These are phyloP conservation scores for Ceratobasidium sp. DNA, from an alignment of 1,284 basidiomycete species.

Conservation along the genomic window DNA sequence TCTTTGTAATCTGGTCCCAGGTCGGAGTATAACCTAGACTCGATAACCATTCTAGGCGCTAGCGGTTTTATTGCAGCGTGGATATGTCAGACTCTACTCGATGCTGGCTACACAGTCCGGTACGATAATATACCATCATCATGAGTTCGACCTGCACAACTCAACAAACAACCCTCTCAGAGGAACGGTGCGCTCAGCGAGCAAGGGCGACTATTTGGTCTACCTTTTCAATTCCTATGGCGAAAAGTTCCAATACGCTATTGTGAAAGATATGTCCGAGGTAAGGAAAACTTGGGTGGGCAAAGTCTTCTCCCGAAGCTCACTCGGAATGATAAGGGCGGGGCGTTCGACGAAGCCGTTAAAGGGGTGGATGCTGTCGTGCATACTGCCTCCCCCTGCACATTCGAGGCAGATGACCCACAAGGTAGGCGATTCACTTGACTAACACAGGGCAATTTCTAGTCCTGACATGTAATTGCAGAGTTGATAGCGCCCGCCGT, in stretches of 20 bases:
- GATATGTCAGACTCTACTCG: constrained; percentile 44
- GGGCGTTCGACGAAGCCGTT: constrained; percentile 55
- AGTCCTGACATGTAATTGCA: constrained; percentile 43
- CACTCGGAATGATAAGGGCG: constrained; percentile 17
- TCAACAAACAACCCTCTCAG: constrained; percentile 9
- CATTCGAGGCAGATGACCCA: constrained; percentile 56
- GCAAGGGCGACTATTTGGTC: constrained; percentile 58
- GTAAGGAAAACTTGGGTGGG: constrained; percentile 17
- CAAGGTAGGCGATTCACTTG: constrained; percentile 53
- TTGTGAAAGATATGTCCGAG: constrained; percentile 62
- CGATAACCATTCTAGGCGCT: constrained; percentile 23
- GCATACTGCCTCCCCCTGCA: constrained; percentile 54
- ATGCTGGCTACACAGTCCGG: constrained; percentile 47
- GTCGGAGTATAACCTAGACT: not conserved
- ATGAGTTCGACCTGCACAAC: not conserved
- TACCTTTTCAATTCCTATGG: constrained; percentile 57
- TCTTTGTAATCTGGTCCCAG: not conserved
- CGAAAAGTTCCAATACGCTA: constrained; percentile 60
- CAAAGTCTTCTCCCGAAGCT: not conserved
- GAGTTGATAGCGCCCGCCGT: constrained; percentile 72
- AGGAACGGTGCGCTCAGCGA: constrained; percentile 58
- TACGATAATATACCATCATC: constrained; percentile 11
- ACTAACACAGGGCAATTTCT: not conserved
- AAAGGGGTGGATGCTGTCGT: constrained; percentile 53
- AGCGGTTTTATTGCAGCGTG: constrained; percentile 46